Evolutionary conservation across 345 rosid genomes (phyloP).

Genomic region (Abelmoschus esculentus): DNA sequence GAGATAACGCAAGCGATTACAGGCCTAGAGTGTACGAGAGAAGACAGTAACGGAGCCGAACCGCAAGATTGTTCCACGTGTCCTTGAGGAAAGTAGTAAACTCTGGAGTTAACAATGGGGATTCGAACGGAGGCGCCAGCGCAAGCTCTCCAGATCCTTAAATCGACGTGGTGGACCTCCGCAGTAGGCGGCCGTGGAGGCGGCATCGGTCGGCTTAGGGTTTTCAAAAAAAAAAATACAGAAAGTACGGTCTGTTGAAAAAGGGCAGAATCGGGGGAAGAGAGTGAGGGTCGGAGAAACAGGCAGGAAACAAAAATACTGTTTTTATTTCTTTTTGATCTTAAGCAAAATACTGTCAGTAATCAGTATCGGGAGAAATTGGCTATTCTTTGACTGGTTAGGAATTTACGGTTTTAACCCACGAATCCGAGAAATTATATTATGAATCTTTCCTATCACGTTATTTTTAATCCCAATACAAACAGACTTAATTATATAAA

Average conservation of each 20-base stretch:
- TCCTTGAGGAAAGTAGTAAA: constrained; percentile 82
- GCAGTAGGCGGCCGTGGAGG: constrained; percentile 6
- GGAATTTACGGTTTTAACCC: neutral
- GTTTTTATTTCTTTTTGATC: too few relatives aligned
- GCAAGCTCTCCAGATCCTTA: constrained; percentile 71
- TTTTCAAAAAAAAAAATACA: constrained; percentile 4
- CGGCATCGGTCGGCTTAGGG: constrained; percentile 26
- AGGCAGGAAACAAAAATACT: constrained; percentile 1
- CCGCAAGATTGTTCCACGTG: constrained; percentile 56
- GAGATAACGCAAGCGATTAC: constrained; percentile 41
- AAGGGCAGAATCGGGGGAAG: neutral
- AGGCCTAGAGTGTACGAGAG: constrained; percentile 22
- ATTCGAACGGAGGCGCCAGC: constrained; percentile 63
- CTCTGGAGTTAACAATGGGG: constrained; percentile 56
- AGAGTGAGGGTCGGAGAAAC: constrained; percentile 20
- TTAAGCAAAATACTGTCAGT: neutral
- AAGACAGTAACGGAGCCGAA: constrained; percentile 20
- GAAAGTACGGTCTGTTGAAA: neutral
- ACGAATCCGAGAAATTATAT: neutral
- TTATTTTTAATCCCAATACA: too few relatives aligned
- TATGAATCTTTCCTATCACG: too few relatives aligned
- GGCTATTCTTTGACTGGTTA: neutral
- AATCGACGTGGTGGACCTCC: constrained; percentile 40
- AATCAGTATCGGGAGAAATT: too few relatives aligned
- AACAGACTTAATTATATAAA: too few relatives aligned